Base-by-base conservation (phyloP, 305 asterid genomes). In the Caryopteris hybrid region DNA sequence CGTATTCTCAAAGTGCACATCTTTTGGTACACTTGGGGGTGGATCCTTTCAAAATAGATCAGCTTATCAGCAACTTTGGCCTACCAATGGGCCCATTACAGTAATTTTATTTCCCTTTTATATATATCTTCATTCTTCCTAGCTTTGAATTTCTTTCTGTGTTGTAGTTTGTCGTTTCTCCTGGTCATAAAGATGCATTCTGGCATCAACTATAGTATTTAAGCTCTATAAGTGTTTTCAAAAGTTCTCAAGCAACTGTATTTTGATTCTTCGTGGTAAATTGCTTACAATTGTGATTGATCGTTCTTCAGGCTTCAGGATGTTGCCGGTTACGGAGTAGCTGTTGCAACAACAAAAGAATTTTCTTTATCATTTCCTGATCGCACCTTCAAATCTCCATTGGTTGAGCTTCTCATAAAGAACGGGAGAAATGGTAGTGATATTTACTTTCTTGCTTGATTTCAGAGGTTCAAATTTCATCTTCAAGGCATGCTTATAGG, bases 81-180 rank as follows among this genome's bases (percentile, higher is more conserved):
- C 86, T 94, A 67, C 98, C 99, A 8, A 68, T 94, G 66, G 99
- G 99, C n/a, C 99, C 99, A 64, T 89, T 94, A 83, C 96, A 85
- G 99, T 94, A 89, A 85, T 70, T 70, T 69, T 71, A 79, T 75
- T 71, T 69, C 73, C 77, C 55, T 76, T 51, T 3, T 9, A 20
- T 69, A 48, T 50, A 13, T 59, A 36, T 66, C 43, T 11, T 52
- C 22, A 63, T 36, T 38, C 27, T 2, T 34, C 36, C 36, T 68
- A 23, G 51, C 25, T 47, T 62, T 56, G 46, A 67, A 38, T 74
- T 39, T 67, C 58, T 76, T 48, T 43, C 20, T 57, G 55, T 56
- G 61, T 42, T 27, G 11, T 50, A 18, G 34, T 12, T 51, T 65
- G 36, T 12, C 20, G 17, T 60, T 73, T 75, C 20, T 46, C 64